Conservation (phyloP, 192 early-diverging fungal species). For the Piromyces sp. region DNA sequence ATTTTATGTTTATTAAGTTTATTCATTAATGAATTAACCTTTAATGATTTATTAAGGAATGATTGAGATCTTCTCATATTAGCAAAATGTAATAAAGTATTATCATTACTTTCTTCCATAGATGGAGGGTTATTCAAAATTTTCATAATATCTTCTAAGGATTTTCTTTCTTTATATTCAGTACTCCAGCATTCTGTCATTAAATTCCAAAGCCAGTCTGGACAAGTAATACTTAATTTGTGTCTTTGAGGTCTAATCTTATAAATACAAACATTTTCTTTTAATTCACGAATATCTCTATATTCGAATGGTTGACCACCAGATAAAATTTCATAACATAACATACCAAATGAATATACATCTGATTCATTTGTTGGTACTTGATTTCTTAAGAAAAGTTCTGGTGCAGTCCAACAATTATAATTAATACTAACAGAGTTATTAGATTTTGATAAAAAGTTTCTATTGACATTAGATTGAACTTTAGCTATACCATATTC, state of each 20-base stretch:
- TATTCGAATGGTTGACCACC: not conserved
- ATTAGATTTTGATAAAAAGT: not conserved
- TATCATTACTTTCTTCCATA: not conserved
- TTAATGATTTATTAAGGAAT: not conserved
- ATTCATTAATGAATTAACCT: not conserved
- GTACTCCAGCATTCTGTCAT: not conserved
- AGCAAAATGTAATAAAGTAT: not conserved
- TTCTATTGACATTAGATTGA: not conserved
- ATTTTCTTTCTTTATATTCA: not conserved
- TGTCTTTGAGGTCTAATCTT: not conserved
- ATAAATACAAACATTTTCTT: not conserved
- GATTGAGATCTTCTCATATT: not conserved
- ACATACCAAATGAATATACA: not conserved
- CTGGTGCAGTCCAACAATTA: not conserved
- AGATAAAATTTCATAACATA: not conserved
- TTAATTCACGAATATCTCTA: not conserved
- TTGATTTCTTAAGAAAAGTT: not conserved
- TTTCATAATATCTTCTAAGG: not conserved
- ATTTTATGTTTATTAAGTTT: not conserved
- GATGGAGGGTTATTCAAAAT: not conserved
- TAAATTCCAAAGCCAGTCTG: not conserved
- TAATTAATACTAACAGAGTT: not conserved
- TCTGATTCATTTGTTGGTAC: not conserved
- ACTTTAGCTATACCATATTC: not conserved
- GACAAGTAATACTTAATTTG: not conserved